These are phyloP conservation scores for Paraleonurus japonicus DNA, from an alignment of 257 asterid genomes.

Conservation along the genomic window DNA sequence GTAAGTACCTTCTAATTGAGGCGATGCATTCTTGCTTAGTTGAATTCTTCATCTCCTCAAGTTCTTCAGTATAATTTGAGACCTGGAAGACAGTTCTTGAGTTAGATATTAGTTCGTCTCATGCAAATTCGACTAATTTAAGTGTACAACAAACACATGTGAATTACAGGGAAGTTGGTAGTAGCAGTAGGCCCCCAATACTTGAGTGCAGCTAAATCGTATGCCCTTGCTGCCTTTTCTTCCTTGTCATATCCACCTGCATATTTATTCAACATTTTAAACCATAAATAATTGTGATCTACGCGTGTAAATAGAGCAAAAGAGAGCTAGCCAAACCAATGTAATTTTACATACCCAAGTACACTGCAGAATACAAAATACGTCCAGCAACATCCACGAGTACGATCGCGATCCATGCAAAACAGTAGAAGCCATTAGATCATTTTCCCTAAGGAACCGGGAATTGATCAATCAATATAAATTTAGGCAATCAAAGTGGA, in stretches of 20 bases:
- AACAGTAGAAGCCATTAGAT: conserved; percentile 26
- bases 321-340: not conserved
- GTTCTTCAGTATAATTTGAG: conserved; percentile 62
- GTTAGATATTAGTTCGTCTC: not conserved
- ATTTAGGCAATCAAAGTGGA: not conserved
- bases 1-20: conserved; percentile 75
- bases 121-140: not conserved
- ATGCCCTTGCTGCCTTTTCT: conserved; percentile 88
- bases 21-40: conserved; percentile 93
- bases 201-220: conserved; percentile 90
- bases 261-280: not conserved
- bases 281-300: conserved; percentile 1
- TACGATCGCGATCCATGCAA: conserved; percentile 42
- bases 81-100: conserved; percentile 35
- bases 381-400: conserved; percentile 32
- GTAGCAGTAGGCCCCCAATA: conserved; percentile 96
- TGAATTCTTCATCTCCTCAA: conserved; percentile 80
- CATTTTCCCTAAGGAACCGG: not conserved
- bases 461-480: not conserved
- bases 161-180: conserved; percentile 77
- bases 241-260: conserved; percentile 95
- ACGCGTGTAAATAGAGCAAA: not conserved
- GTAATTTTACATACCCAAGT: conserved; percentile 72
- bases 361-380: conserved; percentile 52
- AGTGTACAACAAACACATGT: not conserved